These are phyloP conservation scores for Aspergillus coremiiformis DNA, from an alignment of 495 filamentous ascomycete genomes.

Conservation along the genomic window DNA sequence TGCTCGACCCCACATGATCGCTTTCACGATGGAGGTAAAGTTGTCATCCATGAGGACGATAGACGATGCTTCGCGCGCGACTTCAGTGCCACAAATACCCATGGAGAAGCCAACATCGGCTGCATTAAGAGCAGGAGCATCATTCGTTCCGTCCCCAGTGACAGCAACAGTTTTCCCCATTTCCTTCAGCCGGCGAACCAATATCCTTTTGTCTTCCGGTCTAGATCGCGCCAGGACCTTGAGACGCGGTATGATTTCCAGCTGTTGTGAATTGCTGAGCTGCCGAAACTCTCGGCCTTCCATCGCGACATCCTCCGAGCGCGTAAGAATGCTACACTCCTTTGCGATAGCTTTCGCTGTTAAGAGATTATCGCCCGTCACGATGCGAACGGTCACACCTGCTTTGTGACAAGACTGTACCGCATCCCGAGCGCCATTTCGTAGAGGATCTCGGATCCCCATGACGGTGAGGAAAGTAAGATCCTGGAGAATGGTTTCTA, in stretches of 20 bases:
- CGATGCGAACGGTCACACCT: conserved; percentile 70
- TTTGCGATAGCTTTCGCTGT: conserved; percentile 67
- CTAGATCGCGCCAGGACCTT: conserved; percentile 60
- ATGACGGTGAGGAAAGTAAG: conserved; percentile 46
- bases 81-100: conserved; percentile 51
- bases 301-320: conserved; percentile 51
- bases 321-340: conserved; percentile 67
- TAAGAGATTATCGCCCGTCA: conserved; percentile 66
- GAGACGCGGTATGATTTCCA: conserved; percentile 50
- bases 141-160: conserved; percentile 93
- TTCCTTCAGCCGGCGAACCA: conserved; percentile 62
- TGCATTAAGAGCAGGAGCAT: conserved; percentile 84
- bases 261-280: conserved; percentile 39
- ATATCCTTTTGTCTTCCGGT: conserved; percentile 58
- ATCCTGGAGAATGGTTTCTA: conserved; percentile 42
- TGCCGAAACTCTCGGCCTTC: not conserved
- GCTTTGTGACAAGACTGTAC: conserved; percentile 60
- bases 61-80: conserved; percentile 73
- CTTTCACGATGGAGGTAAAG: conserved; percentile 70
- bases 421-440: conserved; percentile 59
- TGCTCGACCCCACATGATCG: conserved; percentile 76
- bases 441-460: conserved; percentile 51
- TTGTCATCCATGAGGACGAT: conserved; percentile 85
- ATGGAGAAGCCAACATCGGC: conserved; percentile 75
- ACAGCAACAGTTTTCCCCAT: conserved; percentile 80